Evolutionary conservation across 78 protist genomes (phyloP).

Genomic region (Dictyostelium firmibasis): DNA sequence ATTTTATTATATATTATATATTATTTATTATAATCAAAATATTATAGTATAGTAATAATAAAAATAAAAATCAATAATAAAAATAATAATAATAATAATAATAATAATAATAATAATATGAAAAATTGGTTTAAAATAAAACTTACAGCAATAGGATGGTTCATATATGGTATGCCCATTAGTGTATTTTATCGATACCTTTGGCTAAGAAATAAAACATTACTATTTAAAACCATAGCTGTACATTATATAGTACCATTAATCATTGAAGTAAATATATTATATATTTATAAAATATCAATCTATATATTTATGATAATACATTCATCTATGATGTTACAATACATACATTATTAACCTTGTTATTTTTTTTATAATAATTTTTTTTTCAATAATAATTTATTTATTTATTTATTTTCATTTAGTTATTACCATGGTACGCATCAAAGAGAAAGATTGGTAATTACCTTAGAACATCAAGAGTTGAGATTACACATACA

Average conservation of each 20-base stretch:
- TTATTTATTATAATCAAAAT: no score
- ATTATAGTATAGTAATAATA: no score
- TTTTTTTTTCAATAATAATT: no score
- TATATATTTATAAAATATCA: no score
- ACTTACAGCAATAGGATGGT: not conserved
- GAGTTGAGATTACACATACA: slow-evolving; percentile 48
- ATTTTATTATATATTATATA: no score
- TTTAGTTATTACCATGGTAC: slow-evolving; percentile 58
- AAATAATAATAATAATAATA: no score
- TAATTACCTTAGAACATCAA: slow-evolving; percentile 6
- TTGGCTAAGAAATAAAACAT: slow-evolving; percentile 47
- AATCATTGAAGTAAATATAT: slow-evolving; percentile 4
- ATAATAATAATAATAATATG: no score
- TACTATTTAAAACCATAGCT: slow-evolving; percentile 42
- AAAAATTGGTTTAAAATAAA: slow-evolving; percentile 19
- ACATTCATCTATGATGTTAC: no score
- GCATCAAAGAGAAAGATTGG: slow-evolving; percentile 79
- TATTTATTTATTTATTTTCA: not conserved
- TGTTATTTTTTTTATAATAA: not conserved
- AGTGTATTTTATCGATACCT: slow-evolving; percentile 43
- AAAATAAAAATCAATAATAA: no score
- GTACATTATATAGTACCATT: slow-evolving; percentile 60
- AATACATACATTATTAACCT: no score
- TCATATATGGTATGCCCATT: slow-evolving; percentile 56
- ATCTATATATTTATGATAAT: no score